Conservation (phyloP, 2,329 filamentous ascomycete species). For the Geosmithia putterillii region DNA sequence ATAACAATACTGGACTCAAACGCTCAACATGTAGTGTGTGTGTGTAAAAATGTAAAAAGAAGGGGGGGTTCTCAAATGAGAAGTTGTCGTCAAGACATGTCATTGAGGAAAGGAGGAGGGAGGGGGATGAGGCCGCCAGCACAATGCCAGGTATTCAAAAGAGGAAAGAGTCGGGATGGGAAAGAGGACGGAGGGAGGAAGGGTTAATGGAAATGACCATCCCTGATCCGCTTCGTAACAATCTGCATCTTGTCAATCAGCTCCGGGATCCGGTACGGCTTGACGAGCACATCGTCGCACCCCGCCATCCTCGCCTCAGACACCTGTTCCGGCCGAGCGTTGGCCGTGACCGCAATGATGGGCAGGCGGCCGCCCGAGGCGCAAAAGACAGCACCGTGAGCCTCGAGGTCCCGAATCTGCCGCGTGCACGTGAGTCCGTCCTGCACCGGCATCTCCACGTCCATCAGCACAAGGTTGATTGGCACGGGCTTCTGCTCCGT, state of each 20-base stretch:
- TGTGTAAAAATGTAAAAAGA: no score
- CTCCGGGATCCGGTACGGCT: slow-evolving; percentile 55
- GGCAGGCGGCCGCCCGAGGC: slow-evolving; percentile 37
- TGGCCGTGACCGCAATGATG: slow-evolving; percentile 56
- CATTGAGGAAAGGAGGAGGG: slow-evolving; percentile 1
- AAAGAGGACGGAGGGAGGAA: no score
- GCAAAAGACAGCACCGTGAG: slow-evolving; percentile 32
- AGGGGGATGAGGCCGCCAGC: slow-evolving; percentile 1
- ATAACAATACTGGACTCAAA: no score
- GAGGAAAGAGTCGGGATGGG: no score
- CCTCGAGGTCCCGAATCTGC: slow-evolving; percentile 50
- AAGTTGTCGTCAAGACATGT: no score
- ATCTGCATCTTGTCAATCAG: slow-evolving; percentile 45
- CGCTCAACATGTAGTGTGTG: no score
- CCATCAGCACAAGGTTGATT: slow-evolving; percentile 58
- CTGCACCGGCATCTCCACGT: slow-evolving; percentile 66
- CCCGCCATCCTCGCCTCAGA: slow-evolving; percentile 35
- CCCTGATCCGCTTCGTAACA: slow-evolving; percentile 23
- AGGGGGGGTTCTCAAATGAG: no score
- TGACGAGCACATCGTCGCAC: slow-evolving; percentile 57
- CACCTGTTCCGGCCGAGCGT: slow-evolving; percentile 52
- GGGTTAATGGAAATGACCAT: no score
- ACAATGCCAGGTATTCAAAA: neutral
- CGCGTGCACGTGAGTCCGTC: slow-evolving; percentile 56
- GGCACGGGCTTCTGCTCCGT: slow-evolving; percentile 13